Evolutionary conservation across 345 rosid genomes (phyloP), one percentile per base, ranked within the genome.

Genomic region (Carallia brachiata): DNA sequence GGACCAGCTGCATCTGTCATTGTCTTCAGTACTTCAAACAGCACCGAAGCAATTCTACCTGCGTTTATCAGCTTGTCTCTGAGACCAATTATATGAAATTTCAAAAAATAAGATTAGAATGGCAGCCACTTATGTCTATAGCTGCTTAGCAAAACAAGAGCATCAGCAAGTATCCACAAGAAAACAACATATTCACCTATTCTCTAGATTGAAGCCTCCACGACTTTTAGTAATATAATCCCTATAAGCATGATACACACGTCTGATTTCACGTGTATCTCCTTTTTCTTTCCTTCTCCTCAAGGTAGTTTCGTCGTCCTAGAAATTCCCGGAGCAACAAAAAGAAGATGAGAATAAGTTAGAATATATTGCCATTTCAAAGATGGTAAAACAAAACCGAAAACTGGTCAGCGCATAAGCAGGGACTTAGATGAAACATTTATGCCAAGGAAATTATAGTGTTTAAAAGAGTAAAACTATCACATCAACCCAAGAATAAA

Each of bases 221-320:
- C 81, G 82, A 63, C 80, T 84, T 75, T 71, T 85, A 36, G 65
- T 72, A 73, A 91, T 81, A 34, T 86, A 85, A 19, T 89, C 90
- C 70, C 77, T 77, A 80, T 86, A 87, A 71, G 74, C 76, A 71
- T 73, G 87, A 79, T 82, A 91, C 70, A 91, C 98, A 69, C 96
- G 91, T 72, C 70, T 85, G 55, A 94, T 89, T 78, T 91, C 97
- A 31, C 95, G 89, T 36, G 63, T 50, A 72, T 91, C 95, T 78
- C 86, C 88, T 74, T 36, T 71, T 75, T 84, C 88, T 77, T 79
- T 81, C 54, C 93, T 74, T 63, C 73, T 81, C 65, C 12, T 52
- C 12, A 68, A 77, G 57, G 89, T 85, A 61, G 76, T 80, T 69
- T 78, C 80, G 66, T 91, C 90, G 69, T 94, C 98, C 98, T 94